A percentile compares a stretch with the other conserved stretches of the same genome.
These are phyloP conservation scores for Amauroascus verrucosus DNA, from an alignment of 2,329 filamentous ascomycete genomes.

Conservation along the genomic window DNA sequence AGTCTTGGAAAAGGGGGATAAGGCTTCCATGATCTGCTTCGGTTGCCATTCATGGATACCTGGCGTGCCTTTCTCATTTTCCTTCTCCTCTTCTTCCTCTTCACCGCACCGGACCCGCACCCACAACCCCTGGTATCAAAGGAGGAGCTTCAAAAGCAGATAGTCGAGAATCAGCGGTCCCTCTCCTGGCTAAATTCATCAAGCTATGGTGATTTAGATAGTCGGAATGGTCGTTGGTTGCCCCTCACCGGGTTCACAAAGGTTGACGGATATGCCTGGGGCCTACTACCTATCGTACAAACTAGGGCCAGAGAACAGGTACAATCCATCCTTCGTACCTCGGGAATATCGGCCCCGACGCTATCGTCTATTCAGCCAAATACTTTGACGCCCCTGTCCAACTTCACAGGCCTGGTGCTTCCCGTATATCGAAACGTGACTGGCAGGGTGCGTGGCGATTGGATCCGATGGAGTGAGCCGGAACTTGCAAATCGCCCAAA, in stretches of 20 bases:
- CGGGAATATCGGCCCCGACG: constrained; percentile 25
- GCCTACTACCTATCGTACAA: constrained; percentile 56
- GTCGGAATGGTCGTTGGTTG: constrained; percentile 41
- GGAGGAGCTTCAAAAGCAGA: constrained; percentile 37
- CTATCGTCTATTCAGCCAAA: constrained; percentile 21
- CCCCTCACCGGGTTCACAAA: constrained; percentile 69
- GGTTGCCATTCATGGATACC: constrained; percentile 35
- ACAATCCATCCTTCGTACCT: constrained; percentile 25
- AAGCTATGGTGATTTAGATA: constrained; percentile 44
- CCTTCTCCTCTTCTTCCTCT: constrained; percentile 44
- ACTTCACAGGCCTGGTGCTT: constrained; percentile 34
- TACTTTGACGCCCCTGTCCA: constrained; percentile 21
- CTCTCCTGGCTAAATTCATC: constrained; percentile 43
- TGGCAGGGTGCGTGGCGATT: constrained; percentile 65
- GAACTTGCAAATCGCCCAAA: constrained; percentile 37
- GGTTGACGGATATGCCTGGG: constrained; percentile 69
- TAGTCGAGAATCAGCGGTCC: constrained; percentile 43
- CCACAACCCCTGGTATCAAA: constrained; percentile 32
- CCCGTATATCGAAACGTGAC: constrained; percentile 69
- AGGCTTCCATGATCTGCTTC: constrained; percentile 14
- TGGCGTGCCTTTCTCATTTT: constrained; percentile 42
- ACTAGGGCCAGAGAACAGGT: constrained; percentile 52
- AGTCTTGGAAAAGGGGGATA: constrained; percentile 10
- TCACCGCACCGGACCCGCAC: constrained; percentile 41
- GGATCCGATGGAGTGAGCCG: constrained; percentile 49